phyloP scores from a whole-genome alignment of 176 grass and related monocot species.

The Avena sativa region DNA sequence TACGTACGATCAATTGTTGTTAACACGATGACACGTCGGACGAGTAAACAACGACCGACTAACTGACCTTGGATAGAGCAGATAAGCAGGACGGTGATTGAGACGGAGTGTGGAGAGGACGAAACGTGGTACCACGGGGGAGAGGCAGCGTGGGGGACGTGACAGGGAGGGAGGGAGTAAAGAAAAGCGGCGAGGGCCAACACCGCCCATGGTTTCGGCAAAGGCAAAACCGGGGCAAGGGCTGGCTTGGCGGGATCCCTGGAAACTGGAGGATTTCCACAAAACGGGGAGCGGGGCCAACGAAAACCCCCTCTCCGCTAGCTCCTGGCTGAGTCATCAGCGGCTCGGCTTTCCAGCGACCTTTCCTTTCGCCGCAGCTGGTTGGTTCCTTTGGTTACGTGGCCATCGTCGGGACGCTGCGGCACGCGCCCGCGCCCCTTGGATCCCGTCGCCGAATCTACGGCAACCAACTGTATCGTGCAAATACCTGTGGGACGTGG shows the following conservation, averaged over 20 bases:
- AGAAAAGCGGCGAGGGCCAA: not conserved
- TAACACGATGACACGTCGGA: not conserved
- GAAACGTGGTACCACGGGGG: too few species aligned
- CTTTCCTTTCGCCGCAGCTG: not conserved
- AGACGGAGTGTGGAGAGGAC: not conserved
- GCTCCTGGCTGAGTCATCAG: not conserved
- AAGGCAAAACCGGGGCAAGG: conserved; percentile 20
- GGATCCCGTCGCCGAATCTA: not conserved
- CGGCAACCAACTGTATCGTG: not conserved
- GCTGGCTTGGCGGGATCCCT: not conserved
- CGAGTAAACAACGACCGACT: conserved; percentile 1
- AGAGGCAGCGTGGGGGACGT: conserved; percentile 2
- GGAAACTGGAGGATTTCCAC: conserved; percentile 21
- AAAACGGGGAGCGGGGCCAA: conserved; percentile 32
- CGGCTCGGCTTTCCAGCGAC: not conserved
- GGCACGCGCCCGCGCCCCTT: not conserved
- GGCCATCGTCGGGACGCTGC: not conserved
- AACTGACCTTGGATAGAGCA: not conserved
- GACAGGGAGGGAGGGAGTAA: not conserved
- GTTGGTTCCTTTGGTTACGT: not conserved
- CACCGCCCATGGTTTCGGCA: conserved; percentile 12
- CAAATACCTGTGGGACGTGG: not conserved
- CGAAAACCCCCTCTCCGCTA: not conserved
- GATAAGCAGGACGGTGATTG: not conserved
- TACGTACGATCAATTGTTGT: not conserved